A percentile compares a stretch with the other conserved stretches of the same genome.
Evolutionary conservation across 768 basidiomycete species (phyloP).

Genomic region (Rhizopogon salebrosus): DNA sequence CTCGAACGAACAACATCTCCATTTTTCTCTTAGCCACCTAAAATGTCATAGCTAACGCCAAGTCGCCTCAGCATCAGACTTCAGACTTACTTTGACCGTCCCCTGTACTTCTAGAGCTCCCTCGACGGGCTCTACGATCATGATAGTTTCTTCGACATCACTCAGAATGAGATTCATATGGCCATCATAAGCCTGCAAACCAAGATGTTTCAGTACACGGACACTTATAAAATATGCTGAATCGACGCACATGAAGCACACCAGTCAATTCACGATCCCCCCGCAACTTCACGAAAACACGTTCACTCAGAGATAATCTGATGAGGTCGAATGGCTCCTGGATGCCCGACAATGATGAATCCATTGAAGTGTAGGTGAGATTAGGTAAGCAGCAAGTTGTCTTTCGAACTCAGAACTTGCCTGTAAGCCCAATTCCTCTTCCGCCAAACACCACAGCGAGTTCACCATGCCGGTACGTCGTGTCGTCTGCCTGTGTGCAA

Average conservation of each 20-base stretch:
- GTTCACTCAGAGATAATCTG: constrained; percentile 91
- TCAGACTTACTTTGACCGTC: constrained; percentile 55
- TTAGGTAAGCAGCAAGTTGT: constrained; percentile 19
- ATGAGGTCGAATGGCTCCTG: constrained; percentile 98
- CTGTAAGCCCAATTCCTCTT: constrained; percentile 9
- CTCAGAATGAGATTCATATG: constrained; percentile 99
- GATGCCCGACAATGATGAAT: constrained; percentile 66
- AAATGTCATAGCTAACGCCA: background rate
- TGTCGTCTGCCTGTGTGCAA: background rate
- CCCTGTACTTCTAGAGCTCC: constrained; percentile 50
- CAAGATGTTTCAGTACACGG: constrained; percentile 7
- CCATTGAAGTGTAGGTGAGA: constrained; percentile 42
- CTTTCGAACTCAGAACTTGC: constrained; percentile 27
- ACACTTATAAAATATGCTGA: background rate
- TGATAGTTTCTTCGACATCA: constrained; percentile 96
- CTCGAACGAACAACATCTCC: constrained; percentile 97
- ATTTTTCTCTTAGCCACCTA: constrained; percentile 91
- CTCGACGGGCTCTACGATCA: constrained; percentile 87
- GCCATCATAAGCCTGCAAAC: constrained; percentile 91
- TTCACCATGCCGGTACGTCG: constrained; percentile 59
- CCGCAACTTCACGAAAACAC: constrained; percentile 95
- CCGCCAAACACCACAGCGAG: constrained; percentile 19
- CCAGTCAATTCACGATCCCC: constrained; percentile 92
- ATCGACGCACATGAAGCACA: constrained; percentile 75
- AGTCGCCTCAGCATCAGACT: background rate